Evolutionary conservation across 306 rosid species (phyloP), one percentile per base, ranked within the genome.

Genomic region (Vigna mungo): DNA sequence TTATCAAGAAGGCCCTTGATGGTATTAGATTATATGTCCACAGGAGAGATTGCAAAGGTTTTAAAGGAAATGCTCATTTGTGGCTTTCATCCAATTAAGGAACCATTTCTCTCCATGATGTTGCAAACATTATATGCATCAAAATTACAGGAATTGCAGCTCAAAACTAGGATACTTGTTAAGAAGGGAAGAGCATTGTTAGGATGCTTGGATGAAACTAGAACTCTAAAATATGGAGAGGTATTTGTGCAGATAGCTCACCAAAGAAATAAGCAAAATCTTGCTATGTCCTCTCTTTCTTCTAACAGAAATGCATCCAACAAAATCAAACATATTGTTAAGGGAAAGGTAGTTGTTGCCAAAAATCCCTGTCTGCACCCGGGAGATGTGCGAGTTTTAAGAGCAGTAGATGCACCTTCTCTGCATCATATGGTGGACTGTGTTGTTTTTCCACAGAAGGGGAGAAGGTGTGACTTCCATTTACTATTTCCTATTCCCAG

Each of bases 151-250:
- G 98, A 88, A 18, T 71, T 93, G 82, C 83, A 87, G 78, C 84
- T 60, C 43, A 93, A 86, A 81, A 53, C 90, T 13, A 89, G 96
- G 84, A 89, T 93, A 76, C 74, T 86, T 74, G 81, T 93, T 68
- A 90, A 88, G 75, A 69, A 82, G 44, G 98, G 98, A 86, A 85
- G 91, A 80, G 86, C 93, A 76, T 76, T 91, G 97, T 83, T 93
- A 92, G 98, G 98, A 48, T 88, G 95, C 82, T 88, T 93, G 27
- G 98, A 93, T 72, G 97, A 93, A 86, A 93, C 96, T 9, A 76
- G 87, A 82, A 89, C 83, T 49, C 61, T 93, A 39, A 89, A 85
- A 62, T 88, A 93, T 84, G 98, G 96, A 52, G 83, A 93, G 83
- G 93, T 93, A 39, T 93, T 93, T 83, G 89, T 74, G 74, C 78